phyloP scores from a whole-genome alignment of 1,284 basidiomycete species.

The Marasmius fiardii region DNA sequence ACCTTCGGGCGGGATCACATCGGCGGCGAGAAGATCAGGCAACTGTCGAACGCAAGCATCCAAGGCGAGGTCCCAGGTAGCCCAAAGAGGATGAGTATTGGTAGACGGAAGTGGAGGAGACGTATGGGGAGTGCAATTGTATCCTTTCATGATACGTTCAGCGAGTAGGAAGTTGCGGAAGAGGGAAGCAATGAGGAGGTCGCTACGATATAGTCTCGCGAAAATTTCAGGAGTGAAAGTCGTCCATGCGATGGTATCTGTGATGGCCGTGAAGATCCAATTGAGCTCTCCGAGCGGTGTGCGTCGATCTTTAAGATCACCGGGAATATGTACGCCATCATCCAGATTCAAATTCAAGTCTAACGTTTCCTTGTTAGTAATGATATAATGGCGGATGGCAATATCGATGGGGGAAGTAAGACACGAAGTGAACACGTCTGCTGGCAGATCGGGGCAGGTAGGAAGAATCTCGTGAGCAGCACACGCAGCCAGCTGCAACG shows the following conservation, averaged over 20 bases:
- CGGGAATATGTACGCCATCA: conserved; percentile 94
- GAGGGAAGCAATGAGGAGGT: conserved; percentile 92
- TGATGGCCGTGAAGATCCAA: conserved; percentile 99
- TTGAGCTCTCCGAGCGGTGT: conserved; percentile 97
- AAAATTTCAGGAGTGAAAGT: conserved; percentile 93
- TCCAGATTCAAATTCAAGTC: conserved; percentile 73
- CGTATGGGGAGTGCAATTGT: conserved; percentile 96
- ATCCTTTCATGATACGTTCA: conserved; percentile 97
- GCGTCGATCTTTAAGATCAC: conserved; percentile 93
- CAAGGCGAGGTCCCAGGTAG: conserved; percentile 96
- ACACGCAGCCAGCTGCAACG: conserved; percentile 95
- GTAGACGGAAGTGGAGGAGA: conserved; percentile 90
- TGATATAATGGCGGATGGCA: conserved; percentile 90
- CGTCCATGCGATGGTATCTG: conserved; percentile 99
- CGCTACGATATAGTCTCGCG: conserved; percentile 92
- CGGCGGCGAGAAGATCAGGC: conserved; percentile 71
- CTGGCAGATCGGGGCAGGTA: conserved; percentile 94
- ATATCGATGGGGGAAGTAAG: conserved; percentile 98
- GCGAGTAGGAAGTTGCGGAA: conserved; percentile 97
- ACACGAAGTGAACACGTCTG: conserved; percentile 97
- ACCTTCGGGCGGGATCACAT: conserved; percentile 19
- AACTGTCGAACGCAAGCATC: conserved; percentile 95
- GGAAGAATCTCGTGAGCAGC: conserved; percentile 89
- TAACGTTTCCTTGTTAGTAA: conserved; percentile 60
- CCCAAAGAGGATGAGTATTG: conserved; percentile 95